Percentiles rank a stretch among this genome's conserved stretches.
phyloP scores from a whole-genome alignment of 306 rosid species.

The Rubus parviflorus region DNA sequence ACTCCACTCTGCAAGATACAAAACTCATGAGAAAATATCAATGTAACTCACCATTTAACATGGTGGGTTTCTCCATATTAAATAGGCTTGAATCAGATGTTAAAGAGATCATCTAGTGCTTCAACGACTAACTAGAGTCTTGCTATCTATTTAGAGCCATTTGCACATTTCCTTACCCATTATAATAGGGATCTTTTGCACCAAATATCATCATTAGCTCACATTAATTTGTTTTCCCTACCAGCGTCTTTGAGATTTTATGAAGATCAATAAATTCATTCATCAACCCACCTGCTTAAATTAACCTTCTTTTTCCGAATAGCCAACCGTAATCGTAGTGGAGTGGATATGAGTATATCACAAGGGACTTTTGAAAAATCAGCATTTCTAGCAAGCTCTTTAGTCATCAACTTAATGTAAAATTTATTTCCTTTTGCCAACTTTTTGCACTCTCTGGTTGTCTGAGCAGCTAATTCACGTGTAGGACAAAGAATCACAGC shows the following conservation, averaged over 20 bases:
- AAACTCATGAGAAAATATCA: conserved; percentile 27
- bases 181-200: background rate
- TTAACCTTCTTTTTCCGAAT: conserved; percentile 61
- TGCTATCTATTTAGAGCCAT: background rate
- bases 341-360: conserved; percentile 85
- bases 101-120: background rate
- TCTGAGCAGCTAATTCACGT: conserved; percentile 84
- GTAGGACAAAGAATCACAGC: conserved; percentile 85
- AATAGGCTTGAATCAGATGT: background rate
- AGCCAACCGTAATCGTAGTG: conserved; percentile 71
- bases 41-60: background rate
- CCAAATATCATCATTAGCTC: background rate
- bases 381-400: conserved; percentile 47
- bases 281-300: conserved; percentile 65
- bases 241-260: conserved; percentile 6
- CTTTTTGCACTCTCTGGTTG: conserved; percentile 86
- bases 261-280: conserved; percentile 11
- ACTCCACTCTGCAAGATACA: conserved; percentile 68
- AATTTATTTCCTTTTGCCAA: conserved; percentile 69
- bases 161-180: background rate
- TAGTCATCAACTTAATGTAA: conserved; percentile 70
- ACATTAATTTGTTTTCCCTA: background rate
- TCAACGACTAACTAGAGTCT: conserved; percentile 7
- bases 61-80: background rate
- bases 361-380: conserved; percentile 72